These are phyloP conservation scores for Paraurostyla sp. DNA, from an alignment of 73 alveolate genomes.

Conservation along the genomic window DNA sequence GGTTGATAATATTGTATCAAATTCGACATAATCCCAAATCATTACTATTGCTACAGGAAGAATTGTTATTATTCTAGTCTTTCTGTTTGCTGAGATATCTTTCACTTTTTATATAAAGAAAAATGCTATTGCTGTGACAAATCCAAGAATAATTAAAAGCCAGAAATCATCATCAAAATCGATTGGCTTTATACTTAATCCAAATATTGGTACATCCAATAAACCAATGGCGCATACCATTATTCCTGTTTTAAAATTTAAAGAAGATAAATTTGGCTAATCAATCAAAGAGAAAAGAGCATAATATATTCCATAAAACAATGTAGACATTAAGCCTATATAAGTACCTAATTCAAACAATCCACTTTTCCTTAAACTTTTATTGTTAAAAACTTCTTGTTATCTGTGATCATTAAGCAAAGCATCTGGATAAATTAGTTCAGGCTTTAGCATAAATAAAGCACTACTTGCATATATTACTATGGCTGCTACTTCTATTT, in stretches of 20 bases:
- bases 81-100: neutral
- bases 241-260: neutral
- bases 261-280: neutral
- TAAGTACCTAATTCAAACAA: neutral
- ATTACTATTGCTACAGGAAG: neutral
- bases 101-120: too few species aligned
- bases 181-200: neutral
- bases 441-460: neutral
- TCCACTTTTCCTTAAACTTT: neutral
- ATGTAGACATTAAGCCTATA: neutral
- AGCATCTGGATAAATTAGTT: neutral
- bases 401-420: neutral
- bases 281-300: neutral
- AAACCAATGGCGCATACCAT: too few species aligned
- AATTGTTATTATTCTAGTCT: neutral
- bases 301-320: neutral
- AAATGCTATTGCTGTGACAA: neutral
- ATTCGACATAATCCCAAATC: constrained; percentile 16
- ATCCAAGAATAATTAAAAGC: neutral
- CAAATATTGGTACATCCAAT: constrained; percentile 6
- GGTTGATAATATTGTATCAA: neutral
- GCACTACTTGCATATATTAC: neutral
- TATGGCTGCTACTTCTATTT: neutral
- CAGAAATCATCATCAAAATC: neutral
- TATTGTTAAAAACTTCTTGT: neutral